Evolutionary conservation across 148 eudicot genomes (phyloP), one percentile per base, ranked within the genome.

Genomic region (Talinum fruticosum): DNA sequence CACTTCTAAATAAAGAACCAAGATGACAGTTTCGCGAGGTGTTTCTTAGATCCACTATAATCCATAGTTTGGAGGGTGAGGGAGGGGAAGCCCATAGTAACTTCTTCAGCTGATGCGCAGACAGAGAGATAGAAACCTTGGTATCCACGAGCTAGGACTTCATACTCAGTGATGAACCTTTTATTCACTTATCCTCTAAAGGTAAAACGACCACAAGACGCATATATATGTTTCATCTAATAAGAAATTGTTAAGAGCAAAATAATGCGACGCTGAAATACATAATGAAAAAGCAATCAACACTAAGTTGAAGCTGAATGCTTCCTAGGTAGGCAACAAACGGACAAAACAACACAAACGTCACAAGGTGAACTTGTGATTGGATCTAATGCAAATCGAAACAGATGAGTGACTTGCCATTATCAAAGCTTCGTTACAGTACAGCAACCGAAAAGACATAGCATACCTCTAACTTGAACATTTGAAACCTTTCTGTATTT

Each of bases 381-480:
- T 41, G 47, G 13, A 41, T 41, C 12, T 41, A 5, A 41, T 41
- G 47, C 57, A 16, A 1, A 51, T 15, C 15, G 23, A 16, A 15
- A 51, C 5, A 1, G 12, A 23, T 8, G 29, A 59, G 29, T n/a
- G 10, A 18, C 66, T 62, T 8, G 66, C 34, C 33, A 62, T 33
- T 19, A 12, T 10, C 32, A 62, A 15, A 62, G 66, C 23, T 10
- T 36, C 44, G 6, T 29, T 28, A 47, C 26, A 34, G 26, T 23
- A 47, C 71, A 51, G 64, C 5, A 38, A 71, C 21, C 23, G 30
- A 19, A 67, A 45, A 78, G 66, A 21, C 3, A 54, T 34, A 38
- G 10, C 83, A 80, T 84, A 95, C 99, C 97, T 91, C 97, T 74
- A 95, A 87, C 84, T 87, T 95, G 74, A 86, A 95, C 64, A 81